Evolutionary conservation across 257 asterid species (phyloP), one percentile per base, ranked within the genome.

Genomic region (Ilex aquifolium): DNA sequence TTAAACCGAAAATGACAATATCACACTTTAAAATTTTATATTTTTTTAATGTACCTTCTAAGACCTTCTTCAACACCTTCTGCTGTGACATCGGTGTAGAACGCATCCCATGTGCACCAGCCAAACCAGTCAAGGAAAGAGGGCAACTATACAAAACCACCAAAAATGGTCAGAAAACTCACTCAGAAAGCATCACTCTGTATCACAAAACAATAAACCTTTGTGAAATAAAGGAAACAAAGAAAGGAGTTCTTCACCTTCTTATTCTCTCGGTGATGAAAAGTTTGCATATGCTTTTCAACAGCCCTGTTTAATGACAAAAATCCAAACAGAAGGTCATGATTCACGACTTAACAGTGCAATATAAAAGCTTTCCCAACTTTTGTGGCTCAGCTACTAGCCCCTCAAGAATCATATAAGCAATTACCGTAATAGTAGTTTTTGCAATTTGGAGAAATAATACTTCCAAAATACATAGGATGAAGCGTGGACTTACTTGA

Each of bases 81-180:
- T 21, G 97, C 97, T 36, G 99, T 92, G 74, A 92, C 98, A 65
- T 86, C 95, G 29, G 98, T 92, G 81, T 92, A 92, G 72, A 92
- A 92, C 66, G 99, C 99, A 82, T 92, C 99, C 99, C 99, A 92
- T 29, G 99, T 92, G 75, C 99, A 92, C 99, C 99, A 92, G 57
- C 99, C 99, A 63, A 92, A 87, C 99, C 99, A 92, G 80, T 92
- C 96, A 27, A 92, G 75, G 65, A 85, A 77, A 10, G 86, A 80
- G 32, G 99, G 99, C 67, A 92, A 50, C 99, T 91, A 66, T 60
- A 75, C 44, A 68, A 57, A 50, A 55, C 42, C 57, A 49, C 54
- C n/a, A 7, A 7, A 49, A 53, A 53, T 8, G 57, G 30, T 15
- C 57, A 53, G 14, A 53, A 3, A 4, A 6, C 5, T 11, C 27